Evolutionary conservation across 371 early-diverging fungal species (phyloP).

Genomic region (Rhizopus microsporus): DNA sequence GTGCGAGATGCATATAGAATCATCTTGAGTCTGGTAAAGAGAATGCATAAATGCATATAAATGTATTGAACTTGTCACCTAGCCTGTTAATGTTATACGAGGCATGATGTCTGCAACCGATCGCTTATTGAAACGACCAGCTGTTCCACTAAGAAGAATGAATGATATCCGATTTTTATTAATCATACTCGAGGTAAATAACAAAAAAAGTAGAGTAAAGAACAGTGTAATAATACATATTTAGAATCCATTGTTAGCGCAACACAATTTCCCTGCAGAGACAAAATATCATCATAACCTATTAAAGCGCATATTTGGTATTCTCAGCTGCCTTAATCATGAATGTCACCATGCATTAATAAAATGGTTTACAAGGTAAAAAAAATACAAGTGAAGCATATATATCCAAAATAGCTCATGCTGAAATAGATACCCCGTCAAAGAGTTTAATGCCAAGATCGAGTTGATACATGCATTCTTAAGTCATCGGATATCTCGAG

Average conservation of each 20-base stretch:
- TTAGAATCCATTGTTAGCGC: conserved; percentile 72
- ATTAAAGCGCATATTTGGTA: conserved; percentile 70
- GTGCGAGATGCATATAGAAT: conserved; percentile 71
- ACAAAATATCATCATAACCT: conserved; percentile 73
- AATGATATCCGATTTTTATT: conserved; percentile 79
- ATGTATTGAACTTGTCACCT: not conserved
- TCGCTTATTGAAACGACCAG: conserved; percentile 75
- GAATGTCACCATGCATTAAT: conserved; percentile 79
- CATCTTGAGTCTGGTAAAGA: conserved; percentile 64
- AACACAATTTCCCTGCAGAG: conserved; percentile 68
- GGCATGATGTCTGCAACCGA: conserved; percentile 82
- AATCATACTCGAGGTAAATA: conserved; percentile 77
- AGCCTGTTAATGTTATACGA: conserved; percentile 64
- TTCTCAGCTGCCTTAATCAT: conserved; percentile 73
- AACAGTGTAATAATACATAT: not conserved
- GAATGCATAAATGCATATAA: not conserved
- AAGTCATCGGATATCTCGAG: conserved; percentile 73
- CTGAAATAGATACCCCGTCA: conserved; percentile 52
- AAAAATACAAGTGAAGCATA: not conserved
- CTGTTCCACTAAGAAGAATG: conserved; percentile 54
- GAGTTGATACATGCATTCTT: conserved; percentile 80
- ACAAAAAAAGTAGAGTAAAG: not conserved
- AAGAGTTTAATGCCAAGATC: conserved; percentile 69
- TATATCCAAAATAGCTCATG: not conserved
- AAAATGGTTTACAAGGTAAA: conserved; percentile 75